Evolutionary conservation across 352 stramenopile genomes (phyloP).

Genomic region (Thraustotheca clavata): DNA sequence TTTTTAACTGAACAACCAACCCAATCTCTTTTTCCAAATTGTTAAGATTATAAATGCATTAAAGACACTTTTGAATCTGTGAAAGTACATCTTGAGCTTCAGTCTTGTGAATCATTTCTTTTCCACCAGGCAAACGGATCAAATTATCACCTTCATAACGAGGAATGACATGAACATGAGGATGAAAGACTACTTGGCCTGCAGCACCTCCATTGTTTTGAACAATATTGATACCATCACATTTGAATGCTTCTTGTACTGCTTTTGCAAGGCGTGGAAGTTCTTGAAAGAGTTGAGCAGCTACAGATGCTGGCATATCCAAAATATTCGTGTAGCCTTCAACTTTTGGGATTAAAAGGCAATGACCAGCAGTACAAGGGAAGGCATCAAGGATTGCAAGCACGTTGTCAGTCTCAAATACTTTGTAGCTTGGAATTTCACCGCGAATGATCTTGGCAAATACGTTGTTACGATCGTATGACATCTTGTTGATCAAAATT

Average conservation of each 20-base stretch:
- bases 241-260: constrained; percentile 59
- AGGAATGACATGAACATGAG: constrained; percentile 73
- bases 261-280: constrained; percentile 64
- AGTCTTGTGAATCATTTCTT: constrained; percentile 55
- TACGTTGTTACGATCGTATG: constrained; percentile 68
- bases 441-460: constrained; percentile 80
- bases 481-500: too few relatives aligned
- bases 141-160: constrained; percentile 54
- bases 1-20: constrained; percentile 9
- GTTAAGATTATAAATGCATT: constrained; percentile 13
- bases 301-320: constrained; percentile 51
- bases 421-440: constrained; percentile 64
- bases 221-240: constrained; percentile 66
- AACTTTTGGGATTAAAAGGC: constrained; percentile 66
- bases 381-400: constrained; percentile 78
- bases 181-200: constrained; percentile 70
- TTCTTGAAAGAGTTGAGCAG: constrained; percentile 60
- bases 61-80: constrained; percentile 74
- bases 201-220: constrained; percentile 69
- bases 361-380: constrained; percentile 50
- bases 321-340: constrained; percentile 51
- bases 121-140: constrained; percentile 40
- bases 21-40: background rate
- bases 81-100: constrained; percentile 45
- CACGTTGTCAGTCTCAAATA: constrained; percentile 82